Base-by-base conservation (phyloP, 2,329 filamentous ascomycete species). In the Myrmaecium sp. region DNA sequence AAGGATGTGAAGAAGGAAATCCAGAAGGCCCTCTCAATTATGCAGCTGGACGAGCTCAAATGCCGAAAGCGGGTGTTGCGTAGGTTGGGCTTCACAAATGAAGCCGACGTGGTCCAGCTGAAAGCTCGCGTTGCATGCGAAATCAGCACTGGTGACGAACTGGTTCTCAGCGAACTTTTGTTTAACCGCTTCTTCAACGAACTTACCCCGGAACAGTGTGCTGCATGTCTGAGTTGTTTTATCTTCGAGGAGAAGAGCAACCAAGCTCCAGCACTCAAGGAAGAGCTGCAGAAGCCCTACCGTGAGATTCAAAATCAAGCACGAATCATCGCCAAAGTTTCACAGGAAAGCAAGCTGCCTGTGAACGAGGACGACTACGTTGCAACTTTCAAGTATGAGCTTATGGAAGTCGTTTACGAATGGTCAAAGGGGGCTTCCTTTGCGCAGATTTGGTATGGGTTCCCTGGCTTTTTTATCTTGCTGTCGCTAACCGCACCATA, bases 101-200 rank as follows among this genome's bases (percentile, higher is more conserved):
- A 95, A 33, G 69, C 73, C 27, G 89, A 95, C 49, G 84, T 98
- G 1, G 84, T 98, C 6, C 79, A 95, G 57, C 69, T 95, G 44
- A 98, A 98, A 58, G 89, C 86, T 7, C 80, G 91, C 30, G 91
- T 95, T 3, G 89, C 89, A 2, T 98, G 89, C 54, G 86, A 98
- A 56, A 95, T 98, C 37, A 93, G 82, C 35, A 93, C 86, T 0
- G 89, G 86, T 18, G 89, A 98, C 44, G 91, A 98, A 50, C 63
- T 98, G 21, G 73, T 98, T 36, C 66, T 98, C 4, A 83, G 80
- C 8, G 89, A 98, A 52, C 64, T 98, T 15, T 66, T 98, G 1
- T 95, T 98, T 54, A 91, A 95, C 51, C 72, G 84, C 20, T 95
- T 94, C 64, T 98, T 98, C 66, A 98, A 95, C 48, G 84, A 94